Base-by-base conservation (phyloP, 345 rosid species). In the Heritiera littoralis region DNA sequence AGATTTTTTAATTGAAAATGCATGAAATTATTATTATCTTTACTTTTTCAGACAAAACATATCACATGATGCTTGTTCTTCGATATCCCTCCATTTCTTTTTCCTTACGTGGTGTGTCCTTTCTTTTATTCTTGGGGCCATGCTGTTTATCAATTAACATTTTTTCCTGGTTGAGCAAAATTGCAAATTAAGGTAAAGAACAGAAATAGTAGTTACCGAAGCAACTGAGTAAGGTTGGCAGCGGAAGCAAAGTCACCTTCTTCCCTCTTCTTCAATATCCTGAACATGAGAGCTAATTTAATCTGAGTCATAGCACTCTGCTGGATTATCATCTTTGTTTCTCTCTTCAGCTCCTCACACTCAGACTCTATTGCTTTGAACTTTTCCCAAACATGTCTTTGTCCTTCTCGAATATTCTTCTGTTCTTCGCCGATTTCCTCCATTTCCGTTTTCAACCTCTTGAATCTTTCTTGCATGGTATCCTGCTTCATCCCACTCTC, bases 201-300 rank as follows among this genome's bases (percentile, higher is more conserved):
- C 3, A 35, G 38, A 35, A 35, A 3, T 35, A 54, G n/a, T 15
- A 54, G n/a, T 15, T 40, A 67, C 72, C 72, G 5, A 43, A 67
- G 72, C 38, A 70, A 5, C 4, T 17, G 18, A 5, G 74, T 23
- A 12, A 46, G 55, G 5, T 28, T 30, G 11, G 56, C 15, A 1
- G 74, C 74, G 9, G 51, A 28, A 9, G 56, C 56, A 1, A 10
- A 48, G 40, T 70, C 74, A 12, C 11, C 11, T 3, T 70, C 74
- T 48, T 48, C 56, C 38, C 41, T 46, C 2, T 58, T n/a, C 56
- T 70, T 70, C 14, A 70, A 6, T 11, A 70, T 70, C 18, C 18
- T 70, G 56, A 70, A 48, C 74, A 70, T 70, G 38, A 70, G 56
- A 46, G n/a, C 58, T n/a, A 70, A 52, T 11, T 52, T 51, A 3